phyloP scores from a whole-genome alignment of 805 yeast species.

The Brettanomyces custersianus region DNA sequence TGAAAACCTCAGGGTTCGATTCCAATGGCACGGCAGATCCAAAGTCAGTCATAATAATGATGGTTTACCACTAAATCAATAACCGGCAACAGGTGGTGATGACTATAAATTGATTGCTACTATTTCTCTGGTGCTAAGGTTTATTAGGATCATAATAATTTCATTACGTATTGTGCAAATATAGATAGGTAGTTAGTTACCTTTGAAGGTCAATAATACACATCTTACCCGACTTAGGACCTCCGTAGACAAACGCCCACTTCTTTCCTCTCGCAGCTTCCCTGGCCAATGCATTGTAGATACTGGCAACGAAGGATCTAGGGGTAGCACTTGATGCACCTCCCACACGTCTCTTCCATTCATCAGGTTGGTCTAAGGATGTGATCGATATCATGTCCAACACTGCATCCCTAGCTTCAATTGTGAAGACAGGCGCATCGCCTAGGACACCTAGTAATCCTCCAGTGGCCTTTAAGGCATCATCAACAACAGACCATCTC shows the following conservation, averaged over 20 bases:
- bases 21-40: slow-evolving; percentile 74
- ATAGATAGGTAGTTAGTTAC: slow-evolving; percentile 11
- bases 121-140: neutral
- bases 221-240: slow-evolving; percentile 70
- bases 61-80: neutral
- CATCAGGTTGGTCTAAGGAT: slow-evolving; percentile 67
- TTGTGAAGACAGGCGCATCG: slow-evolving; percentile 62
- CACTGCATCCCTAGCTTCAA: slow-evolving; percentile 79
- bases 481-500: slow-evolving; percentile 68
- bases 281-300: slow-evolving; percentile 62
- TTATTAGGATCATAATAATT: too few species aligned
- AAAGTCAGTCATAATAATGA: slow-evolving; percentile 3
- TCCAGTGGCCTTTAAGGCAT: slow-evolving; percentile 53
- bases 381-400: slow-evolving; percentile 75
- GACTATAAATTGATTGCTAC: neutral
- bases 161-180: neutral
- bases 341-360: slow-evolving; percentile 77
- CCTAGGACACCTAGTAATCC: slow-evolving; percentile 45
- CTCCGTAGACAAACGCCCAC: slow-evolving; percentile 72
- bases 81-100: neutral
- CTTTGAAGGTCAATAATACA: slow-evolving; percentile 60
- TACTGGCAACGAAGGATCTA: slow-evolving; percentile 66
- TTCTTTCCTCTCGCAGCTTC: slow-evolving; percentile 65
- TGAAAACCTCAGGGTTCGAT: slow-evolving; percentile 81
- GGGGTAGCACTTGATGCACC: slow-evolving; percentile 75